Evolutionary conservation across 148 eudicot genomes (phyloP).

Genomic region (Oxyria digyna): DNA sequence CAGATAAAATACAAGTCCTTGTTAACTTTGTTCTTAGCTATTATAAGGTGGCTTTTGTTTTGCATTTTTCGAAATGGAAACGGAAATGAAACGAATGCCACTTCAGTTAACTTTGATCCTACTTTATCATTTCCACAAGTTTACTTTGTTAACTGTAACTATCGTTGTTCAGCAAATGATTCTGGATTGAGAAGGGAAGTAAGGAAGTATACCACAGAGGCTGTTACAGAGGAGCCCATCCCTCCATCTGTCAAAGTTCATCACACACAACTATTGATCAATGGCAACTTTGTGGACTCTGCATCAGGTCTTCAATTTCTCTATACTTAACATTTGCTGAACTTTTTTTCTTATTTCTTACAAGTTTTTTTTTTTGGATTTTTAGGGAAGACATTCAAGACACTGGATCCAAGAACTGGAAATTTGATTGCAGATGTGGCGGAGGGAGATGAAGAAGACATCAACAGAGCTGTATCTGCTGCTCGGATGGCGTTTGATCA

Average conservation of each 20-base stretch:
- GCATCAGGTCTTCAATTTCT: constrained; percentile 33
- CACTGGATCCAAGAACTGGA: constrained; percentile 68
- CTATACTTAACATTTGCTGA: no score
- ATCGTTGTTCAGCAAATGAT: constrained; percentile 18
- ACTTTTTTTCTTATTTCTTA: background rate
- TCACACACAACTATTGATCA: constrained; percentile 46
- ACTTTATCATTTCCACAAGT: no score
- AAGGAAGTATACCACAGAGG: constrained; percentile 38
- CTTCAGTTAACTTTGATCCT: background rate
- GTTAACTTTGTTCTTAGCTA: no score
- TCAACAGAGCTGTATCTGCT: constrained; percentile 60
- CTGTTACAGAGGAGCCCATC: constrained; percentile 42
- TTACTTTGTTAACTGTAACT: no score
- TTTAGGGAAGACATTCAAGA: constrained; percentile 54
- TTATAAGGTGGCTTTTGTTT: no score
- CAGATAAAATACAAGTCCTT: no score
- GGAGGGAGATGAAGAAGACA: constrained; percentile 70
- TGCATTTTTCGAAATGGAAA: no score
- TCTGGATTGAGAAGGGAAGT: constrained; percentile 19
- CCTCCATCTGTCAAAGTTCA: constrained; percentile 46
- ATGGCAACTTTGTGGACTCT: constrained; percentile 61
- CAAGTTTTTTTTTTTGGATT: background rate
- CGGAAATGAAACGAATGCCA: no score
- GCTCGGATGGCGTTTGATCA: constrained; percentile 79
- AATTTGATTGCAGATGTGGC: constrained; percentile 59